A percentile compares a stretch with the other conserved stretches of the same genome.
Evolutionary conservation across 352 stramenopile species (phyloP).

Genomic region (Pythium dissimile): DNA sequence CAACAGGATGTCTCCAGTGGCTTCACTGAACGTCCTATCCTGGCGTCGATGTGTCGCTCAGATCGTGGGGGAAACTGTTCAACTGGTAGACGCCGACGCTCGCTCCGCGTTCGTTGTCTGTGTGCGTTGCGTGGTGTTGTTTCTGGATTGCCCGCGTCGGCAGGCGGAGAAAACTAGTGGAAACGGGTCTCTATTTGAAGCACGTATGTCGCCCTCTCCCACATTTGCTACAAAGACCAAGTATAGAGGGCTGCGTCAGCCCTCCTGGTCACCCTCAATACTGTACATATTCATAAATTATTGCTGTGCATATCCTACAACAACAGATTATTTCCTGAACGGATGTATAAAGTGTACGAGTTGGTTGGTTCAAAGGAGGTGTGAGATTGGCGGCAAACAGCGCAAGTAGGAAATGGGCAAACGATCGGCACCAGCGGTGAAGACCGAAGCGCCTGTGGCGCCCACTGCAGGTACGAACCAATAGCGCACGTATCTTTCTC

Average conservation of each 20-base stretch:
- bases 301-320: too few species aligned
- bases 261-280: background rate
- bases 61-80: too few species aligned
- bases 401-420: conserved; percentile 37
- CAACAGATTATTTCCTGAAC: background rate
- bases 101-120: background rate
- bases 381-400: conserved; percentile 11
- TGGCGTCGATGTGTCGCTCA: too few species aligned
- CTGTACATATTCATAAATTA: background rate
- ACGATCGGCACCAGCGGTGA: conserved; percentile 25
- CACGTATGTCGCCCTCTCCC: background rate
- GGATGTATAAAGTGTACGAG: conserved; percentile 12
- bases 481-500: background rate
- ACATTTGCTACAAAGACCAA: background rate
- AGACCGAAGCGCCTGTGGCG: conserved; percentile 2
- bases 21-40: too few species aligned
- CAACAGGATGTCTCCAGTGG: too few species aligned
- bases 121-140: background rate
- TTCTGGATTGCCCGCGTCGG: conserved; percentile 12
- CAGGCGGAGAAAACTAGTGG: conserved; percentile 12
- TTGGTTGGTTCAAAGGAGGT: conserved; percentile 17
- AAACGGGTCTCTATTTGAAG: conserved; percentile 12
- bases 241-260: background rate
- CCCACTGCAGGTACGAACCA: conserved; percentile 17
- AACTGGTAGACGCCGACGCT: too few species aligned